Conservation (phyloP, 495 filamentous ascomycete genomes). For the Patellaria atrata region DNA sequence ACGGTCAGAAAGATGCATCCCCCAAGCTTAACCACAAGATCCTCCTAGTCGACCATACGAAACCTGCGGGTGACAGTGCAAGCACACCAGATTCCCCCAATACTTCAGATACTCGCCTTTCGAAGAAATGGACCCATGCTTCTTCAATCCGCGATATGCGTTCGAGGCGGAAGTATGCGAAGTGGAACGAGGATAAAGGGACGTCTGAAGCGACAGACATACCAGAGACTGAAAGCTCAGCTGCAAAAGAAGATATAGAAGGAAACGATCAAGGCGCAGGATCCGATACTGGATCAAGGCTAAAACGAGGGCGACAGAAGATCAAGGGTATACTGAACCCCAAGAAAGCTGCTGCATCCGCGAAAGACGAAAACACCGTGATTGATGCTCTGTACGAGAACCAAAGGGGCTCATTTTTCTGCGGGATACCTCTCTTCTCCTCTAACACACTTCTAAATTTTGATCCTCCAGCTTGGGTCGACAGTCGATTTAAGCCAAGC, state of each 20-base stretch:
- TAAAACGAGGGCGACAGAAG: conserved; percentile 15
- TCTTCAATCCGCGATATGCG: background rate
- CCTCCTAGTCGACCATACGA: conserved; percentile 6
- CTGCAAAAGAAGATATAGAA: background rate
- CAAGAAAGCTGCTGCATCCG: conserved; percentile 5
- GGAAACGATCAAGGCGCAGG: background rate
- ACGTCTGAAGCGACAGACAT: conserved; percentile 23
- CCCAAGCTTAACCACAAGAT: no score
- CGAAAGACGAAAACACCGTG: conserved; percentile 25
- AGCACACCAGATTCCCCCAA: no score
- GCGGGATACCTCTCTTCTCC: conserved; percentile 80
- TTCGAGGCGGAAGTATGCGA: conserved; percentile 40
- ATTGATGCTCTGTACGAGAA: conserved; percentile 95
- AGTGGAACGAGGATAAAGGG: conserved; percentile 42
- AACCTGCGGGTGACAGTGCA: no score
- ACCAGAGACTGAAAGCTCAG: background rate
- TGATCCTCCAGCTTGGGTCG: conserved; percentile 80
- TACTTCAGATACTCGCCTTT: background rate
- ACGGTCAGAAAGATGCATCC: no score
- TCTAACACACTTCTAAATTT: conserved; percentile 65
- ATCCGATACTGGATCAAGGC: no score
- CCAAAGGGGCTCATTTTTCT: conserved; percentile 49
- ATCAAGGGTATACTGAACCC: background rate
- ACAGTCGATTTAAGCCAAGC: conserved; percentile 51
- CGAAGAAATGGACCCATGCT: background rate